Conservation (phyloP, 306 rosid species). For the Rosa chinensis region DNA sequence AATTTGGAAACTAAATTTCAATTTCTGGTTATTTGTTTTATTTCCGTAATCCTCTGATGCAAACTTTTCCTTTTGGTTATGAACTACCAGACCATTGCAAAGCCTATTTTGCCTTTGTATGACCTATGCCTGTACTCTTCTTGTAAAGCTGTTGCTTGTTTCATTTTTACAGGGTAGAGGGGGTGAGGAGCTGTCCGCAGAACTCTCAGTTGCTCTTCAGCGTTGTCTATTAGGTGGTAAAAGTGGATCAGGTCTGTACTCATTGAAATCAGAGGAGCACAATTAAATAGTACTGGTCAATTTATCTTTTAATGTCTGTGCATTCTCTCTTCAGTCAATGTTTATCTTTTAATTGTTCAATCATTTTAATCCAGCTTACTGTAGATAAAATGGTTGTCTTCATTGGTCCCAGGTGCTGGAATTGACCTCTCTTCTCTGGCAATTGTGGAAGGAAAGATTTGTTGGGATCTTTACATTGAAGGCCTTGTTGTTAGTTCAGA, state of each 20-base stretch:
- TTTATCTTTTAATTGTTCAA: neutral
- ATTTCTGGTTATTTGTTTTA: neutral
- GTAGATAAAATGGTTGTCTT: slow-evolving; percentile 12
- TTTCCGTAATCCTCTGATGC: neutral
- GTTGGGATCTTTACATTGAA: slow-evolving; percentile 93
- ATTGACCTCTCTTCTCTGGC: slow-evolving; percentile 70
- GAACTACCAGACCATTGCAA: neutral
- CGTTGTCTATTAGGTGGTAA: slow-evolving; percentile 48
- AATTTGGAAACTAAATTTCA: neutral
- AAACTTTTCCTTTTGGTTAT: neutral
- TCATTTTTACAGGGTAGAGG: slow-evolving; percentile 68
- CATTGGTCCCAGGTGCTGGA: slow-evolving; percentile 64
- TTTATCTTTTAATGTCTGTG: neutral
- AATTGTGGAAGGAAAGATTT: slow-evolving; percentile 74
- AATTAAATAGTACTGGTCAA: neutral
- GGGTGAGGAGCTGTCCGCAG: slow-evolving; percentile 79
- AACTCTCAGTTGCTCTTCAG: slow-evolving; percentile 67
- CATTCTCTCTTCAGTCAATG: slow-evolving; percentile 9
- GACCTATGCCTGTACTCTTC: neutral
- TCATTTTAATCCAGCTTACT: slow-evolving; percentile 1
- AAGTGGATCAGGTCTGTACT: slow-evolving; percentile 20
- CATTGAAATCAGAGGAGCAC: slow-evolving; percentile 11
- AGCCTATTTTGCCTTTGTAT: neutral
- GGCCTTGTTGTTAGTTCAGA: slow-evolving; percentile 85
- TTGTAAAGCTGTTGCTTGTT: neutral